These are phyloP conservation scores for Russula lepida DNA, from an alignment of 768 basidiomycete species.

Conservation along the genomic window DNA sequence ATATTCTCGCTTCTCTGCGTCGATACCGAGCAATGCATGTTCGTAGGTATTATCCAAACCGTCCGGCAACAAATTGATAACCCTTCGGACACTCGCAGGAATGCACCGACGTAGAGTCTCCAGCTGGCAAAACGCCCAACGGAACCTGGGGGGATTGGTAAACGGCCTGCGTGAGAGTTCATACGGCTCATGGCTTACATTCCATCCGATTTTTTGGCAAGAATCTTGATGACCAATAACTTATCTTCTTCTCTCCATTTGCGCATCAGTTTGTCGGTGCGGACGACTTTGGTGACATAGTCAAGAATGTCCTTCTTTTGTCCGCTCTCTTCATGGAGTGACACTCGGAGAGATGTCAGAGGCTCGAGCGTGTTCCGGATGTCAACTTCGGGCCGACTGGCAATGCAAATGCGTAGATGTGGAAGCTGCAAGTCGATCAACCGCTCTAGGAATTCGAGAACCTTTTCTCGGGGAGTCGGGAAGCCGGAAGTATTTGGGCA, in stretches of 20 bases:
- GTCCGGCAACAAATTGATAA: not conserved
- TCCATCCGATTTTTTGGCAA: slow-evolving; percentile 1
- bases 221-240: not conserved
- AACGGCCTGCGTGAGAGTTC: not conserved
- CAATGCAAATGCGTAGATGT: slow-evolving; percentile 1
- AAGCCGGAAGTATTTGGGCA: slow-evolving; percentile 3
- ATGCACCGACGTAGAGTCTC: not conserved
- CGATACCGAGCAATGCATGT: not conserved
- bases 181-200: not conserved
- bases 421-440: not conserved
- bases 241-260: slow-evolving; percentile 3
- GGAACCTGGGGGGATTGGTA: not conserved
- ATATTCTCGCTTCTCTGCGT: slow-evolving; percentile 2
- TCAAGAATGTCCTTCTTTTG: not conserved
- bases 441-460: not conserved
- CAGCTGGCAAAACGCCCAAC: slow-evolving; percentile 4
- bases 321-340: slow-evolving; percentile 4
- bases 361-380: not conserved
- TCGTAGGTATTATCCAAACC: slow-evolving; percentile 6
- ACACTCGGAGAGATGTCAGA: not conserved
- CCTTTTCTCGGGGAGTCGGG: not conserved
- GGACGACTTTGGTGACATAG: not conserved
- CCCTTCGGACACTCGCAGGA: not conserved
- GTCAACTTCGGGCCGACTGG: slow-evolving; percentile 1
- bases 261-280: not conserved